A percentile compares a stretch with the other conserved stretches of the same genome.
These are phyloP conservation scores for Lactarius tabidus DNA, from an alignment of 768 basidiomycete species.

Conservation along the genomic window DNA sequence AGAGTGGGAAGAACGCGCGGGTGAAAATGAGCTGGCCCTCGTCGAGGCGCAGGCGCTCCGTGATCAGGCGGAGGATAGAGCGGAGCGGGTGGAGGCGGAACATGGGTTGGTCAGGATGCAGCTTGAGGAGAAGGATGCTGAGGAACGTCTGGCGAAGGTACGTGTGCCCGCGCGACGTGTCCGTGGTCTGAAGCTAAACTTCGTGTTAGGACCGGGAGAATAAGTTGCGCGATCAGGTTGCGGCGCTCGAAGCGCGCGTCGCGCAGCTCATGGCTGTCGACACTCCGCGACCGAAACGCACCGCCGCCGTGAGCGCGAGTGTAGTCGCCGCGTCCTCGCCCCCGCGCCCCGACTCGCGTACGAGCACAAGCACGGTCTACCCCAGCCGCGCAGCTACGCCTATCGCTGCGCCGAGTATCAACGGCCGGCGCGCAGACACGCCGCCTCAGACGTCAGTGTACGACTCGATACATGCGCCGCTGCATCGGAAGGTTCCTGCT, in stretches of 20 bases:
- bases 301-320: too few species aligned
- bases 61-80: slow-evolving; percentile 63
- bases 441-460: slow-evolving; percentile 57
- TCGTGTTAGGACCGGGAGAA: slow-evolving; percentile 59
- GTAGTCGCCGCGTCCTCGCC: too few species aligned
- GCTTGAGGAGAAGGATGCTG: slow-evolving; percentile 71
- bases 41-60: slow-evolving; percentile 56
- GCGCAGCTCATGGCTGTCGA: slow-evolving; percentile 32
- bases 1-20: slow-evolving; percentile 79
- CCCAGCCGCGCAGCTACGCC: slow-evolving; percentile 53
- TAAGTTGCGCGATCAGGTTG: slow-evolving; percentile 63
- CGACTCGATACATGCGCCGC: slow-evolving; percentile 64
- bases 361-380: slow-evolving; percentile 57
- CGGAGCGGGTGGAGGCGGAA: slow-evolving; percentile 66
- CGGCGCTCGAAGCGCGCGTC: slow-evolving; percentile 54
- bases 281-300: too few species aligned
- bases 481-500: neutral
- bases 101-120: slow-evolving; percentile 62
- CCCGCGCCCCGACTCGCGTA: slow-evolving; percentile 63
- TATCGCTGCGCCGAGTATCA: slow-evolving; percentile 38
- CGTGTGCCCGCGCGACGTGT: too few species aligned
- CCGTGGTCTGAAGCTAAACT: too few species aligned
- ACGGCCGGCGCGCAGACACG: slow-evolving; percentile 42
- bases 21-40: slow-evolving; percentile 62
- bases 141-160: slow-evolving; percentile 66